phyloP scores from a whole-genome alignment of 2,329 filamentous ascomycete species.

The Pleurostoma richardsiae region DNA sequence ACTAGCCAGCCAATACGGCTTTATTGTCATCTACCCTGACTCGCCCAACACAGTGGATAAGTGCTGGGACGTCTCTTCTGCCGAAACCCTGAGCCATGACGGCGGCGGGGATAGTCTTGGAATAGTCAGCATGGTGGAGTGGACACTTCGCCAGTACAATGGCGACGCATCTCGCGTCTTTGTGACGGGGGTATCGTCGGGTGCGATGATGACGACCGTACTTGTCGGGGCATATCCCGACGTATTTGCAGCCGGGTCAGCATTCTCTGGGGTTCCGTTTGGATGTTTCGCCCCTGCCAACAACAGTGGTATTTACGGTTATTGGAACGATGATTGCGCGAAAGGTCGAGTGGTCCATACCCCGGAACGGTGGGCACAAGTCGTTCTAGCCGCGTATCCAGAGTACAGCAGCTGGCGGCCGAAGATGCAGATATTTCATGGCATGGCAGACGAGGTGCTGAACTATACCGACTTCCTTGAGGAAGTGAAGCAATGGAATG shows the following conservation, averaged over 20 bases:
- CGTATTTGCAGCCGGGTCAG: slow-evolving; percentile 42
- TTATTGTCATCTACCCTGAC: slow-evolving; percentile 40
- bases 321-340: slow-evolving; percentile 50
- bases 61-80: slow-evolving; percentile 57
- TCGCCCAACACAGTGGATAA: slow-evolving; percentile 29
- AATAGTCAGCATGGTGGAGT: slow-evolving; percentile 49
- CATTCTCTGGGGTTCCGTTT: slow-evolving; percentile 35
- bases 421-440: slow-evolving; percentile 54
- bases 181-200: slow-evolving; percentile 43
- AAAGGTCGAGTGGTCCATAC: slow-evolving; percentile 36
- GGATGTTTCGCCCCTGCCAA: slow-evolving; percentile 41
- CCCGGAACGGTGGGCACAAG: slow-evolving; percentile 23
- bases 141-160: slow-evolving; percentile 38
- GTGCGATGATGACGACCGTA: slow-evolving; percentile 53
- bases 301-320: slow-evolving; percentile 19
- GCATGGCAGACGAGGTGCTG: slow-evolving; percentile 44
- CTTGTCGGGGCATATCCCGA: slow-evolving; percentile 47
- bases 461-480: slow-evolving; percentile 48
- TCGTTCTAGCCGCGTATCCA: slow-evolving; percentile 38
- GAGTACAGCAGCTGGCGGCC: slow-evolving; percentile 45
- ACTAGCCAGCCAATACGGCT: slow-evolving; percentile 47
- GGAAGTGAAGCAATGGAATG: slow-evolving; percentile 48
- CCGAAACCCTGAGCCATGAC: slow-evolving; percentile 39
- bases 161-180: slow-evolving; percentile 43
- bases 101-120: slow-evolving; percentile 45